Percentiles rank a stretch among this genome's conserved stretches.
phyloP scores from a whole-genome alignment of 148 eudicot species.

The Arbutus unedo region DNA sequence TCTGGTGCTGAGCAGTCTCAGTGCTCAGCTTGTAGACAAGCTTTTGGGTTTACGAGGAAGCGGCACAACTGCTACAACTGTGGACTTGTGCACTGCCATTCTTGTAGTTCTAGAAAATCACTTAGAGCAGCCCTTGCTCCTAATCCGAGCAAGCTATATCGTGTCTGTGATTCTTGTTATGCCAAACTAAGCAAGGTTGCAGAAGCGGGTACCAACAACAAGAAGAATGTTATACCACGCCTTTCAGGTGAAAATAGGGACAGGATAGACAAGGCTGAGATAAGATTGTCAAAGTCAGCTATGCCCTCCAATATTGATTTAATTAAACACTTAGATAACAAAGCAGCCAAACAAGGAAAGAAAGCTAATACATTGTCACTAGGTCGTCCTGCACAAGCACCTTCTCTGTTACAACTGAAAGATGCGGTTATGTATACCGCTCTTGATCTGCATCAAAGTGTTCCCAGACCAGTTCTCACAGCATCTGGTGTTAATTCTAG shows the following conservation, averaged over 20 bases:
- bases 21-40: conserved; percentile 90
- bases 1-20: conserved; percentile 97
- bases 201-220: conserved; percentile 50
- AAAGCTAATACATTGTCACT: conserved; percentile 68
- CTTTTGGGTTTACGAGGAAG: conserved; percentile 93
- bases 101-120: conserved; percentile 87
- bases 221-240: conserved; percentile 67
- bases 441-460: conserved; percentile 51
- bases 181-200: conserved; percentile 72
- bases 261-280: conserved; percentile 75
- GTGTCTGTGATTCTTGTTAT: conserved; percentile 92
- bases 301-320: conserved; percentile 68
- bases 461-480: conserved; percentile 64
- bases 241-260: conserved; percentile 95
- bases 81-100: conserved; percentile 94
- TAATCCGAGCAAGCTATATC: conserved; percentile 82
- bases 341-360: conserved; percentile 90
- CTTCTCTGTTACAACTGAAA: conserved; percentile 67
- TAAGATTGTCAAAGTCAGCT: conserved; percentile 54
- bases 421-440: conserved; percentile 53
- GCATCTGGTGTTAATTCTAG: conserved; percentile 63
- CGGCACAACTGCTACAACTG: conserved; percentile 98
- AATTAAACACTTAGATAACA: conserved; percentile 77
- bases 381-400: conserved; percentile 61
- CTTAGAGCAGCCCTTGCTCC: conserved; percentile 86